Conservation (phyloP, 1,284 basidiomycete species). For the Pseudozyma sp. region DNA sequence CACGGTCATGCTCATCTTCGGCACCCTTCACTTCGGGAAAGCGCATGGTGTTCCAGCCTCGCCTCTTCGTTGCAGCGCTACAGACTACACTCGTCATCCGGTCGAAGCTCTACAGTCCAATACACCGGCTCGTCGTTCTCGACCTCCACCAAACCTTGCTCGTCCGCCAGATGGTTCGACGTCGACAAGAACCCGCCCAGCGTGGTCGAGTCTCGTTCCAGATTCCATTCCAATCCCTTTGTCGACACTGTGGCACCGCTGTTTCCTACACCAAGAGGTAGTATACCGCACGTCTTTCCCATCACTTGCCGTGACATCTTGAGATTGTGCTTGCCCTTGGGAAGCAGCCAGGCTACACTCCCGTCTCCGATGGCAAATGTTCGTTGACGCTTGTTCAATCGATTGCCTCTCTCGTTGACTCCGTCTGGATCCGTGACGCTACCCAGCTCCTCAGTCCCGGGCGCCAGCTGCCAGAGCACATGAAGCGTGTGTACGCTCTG, state of each 20-base stretch:
- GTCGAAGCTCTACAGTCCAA: conserved; percentile 80
- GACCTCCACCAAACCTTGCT: conserved; percentile 75
- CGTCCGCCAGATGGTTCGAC: conserved; percentile 80
- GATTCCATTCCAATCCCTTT: conserved; percentile 87
- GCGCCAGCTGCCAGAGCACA: conserved; percentile 79
- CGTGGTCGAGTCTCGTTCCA: conserved; percentile 69
- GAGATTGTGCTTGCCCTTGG: conserved; percentile 81
- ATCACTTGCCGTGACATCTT: conserved; percentile 78
- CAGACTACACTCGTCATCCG: conserved; percentile 26
- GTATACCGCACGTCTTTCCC: conserved; percentile 89
- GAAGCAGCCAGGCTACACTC: conserved; percentile 87
- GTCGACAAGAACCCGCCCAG: conserved; percentile 76
- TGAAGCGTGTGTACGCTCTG: conserved; percentile 93
- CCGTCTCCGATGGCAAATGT: conserved; percentile 86
- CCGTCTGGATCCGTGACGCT: conserved; percentile 44
- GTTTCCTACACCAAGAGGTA: conserved; percentile 78
- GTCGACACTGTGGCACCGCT: conserved; percentile 81
- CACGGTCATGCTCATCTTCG: too few species aligned
- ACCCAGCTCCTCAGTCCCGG: conserved; percentile 68
- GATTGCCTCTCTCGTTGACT: conserved; percentile 16
- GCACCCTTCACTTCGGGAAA: too few species aligned
- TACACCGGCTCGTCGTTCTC: conserved; percentile 84
- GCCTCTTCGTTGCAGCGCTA: neutral
- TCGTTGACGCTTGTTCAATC: conserved; percentile 72
- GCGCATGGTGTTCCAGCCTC: neutral